Evolutionary conservation across 345 rosid species (phyloP).

Genomic region (Streptanthus diversifolius): DNA sequence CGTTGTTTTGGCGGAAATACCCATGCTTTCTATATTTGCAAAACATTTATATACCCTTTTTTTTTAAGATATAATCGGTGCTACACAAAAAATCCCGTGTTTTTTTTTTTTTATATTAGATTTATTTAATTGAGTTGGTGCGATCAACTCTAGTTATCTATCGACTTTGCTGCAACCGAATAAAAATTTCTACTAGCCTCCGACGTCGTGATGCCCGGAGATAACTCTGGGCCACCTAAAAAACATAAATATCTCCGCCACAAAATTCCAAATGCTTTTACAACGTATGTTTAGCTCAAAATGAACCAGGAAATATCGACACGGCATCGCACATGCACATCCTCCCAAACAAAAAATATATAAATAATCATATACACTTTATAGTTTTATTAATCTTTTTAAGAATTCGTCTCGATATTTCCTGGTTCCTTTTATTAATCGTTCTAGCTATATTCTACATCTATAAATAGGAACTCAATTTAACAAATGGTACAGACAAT

Average conservation of each 20-base stretch:
- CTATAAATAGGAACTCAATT: neutral
- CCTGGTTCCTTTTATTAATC: too few relatives aligned
- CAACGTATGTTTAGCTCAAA: slow-evolving; percentile 6
- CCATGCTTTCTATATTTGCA: neutral
- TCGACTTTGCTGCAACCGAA: neutral
- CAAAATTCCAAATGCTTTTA: neutral
- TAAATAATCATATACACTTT: too few relatives aligned
- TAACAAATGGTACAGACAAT: neutral
- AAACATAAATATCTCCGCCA: slow-evolving; percentile 19
- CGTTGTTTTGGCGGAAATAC: neutral
- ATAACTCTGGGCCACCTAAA: slow-evolving; percentile 16
- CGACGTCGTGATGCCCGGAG: slow-evolving; percentile 3
- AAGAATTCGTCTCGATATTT: too few relatives aligned
- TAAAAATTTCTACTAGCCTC: neutral
- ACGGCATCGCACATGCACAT: slow-evolving; percentile 27
- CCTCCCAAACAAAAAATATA: neutral
- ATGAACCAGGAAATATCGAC: slow-evolving; percentile 1
- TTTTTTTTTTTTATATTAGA: neutral
- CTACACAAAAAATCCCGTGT: neutral
- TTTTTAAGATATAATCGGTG: neutral
- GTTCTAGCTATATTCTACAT: too few relatives aligned
- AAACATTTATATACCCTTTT: neutral
- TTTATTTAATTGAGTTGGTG: neutral
- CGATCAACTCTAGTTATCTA: neutral
- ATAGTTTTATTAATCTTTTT: too few relatives aligned